Base-by-base conservation (phyloP, 1,139 yeast genomes). In the Debaryomyces udenii region DNA sequence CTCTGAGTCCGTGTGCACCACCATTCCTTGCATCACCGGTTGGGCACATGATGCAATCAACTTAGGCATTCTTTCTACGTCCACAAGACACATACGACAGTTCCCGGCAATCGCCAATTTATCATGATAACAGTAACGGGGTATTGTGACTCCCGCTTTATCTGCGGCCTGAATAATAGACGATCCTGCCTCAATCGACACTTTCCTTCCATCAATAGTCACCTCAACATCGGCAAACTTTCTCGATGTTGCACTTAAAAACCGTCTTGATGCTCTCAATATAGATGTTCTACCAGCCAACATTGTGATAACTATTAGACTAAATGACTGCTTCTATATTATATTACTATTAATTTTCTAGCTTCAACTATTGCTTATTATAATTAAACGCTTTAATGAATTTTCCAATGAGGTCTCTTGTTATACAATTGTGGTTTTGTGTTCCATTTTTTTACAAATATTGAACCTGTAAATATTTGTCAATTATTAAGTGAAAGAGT, bases 51-150 rank as follows among this genome's bases (percentile, higher is more conserved):
- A 86, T 5, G 96, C 96, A 51, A 87, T 87, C 59, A 90, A 83
- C 66, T 88, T 88, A 42, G 96, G 96, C 60, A 93, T 89, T 62
- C 87, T 81, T 66, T 88, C 96, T 42, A 88, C 87, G 57, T 88
- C 96, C 39, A 88, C 96, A 38, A 88, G 78, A 65, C 96, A 88
- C 96, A 88, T 88, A 68, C 96, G 84, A 66, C 96, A 88, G 69
- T 87, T 88, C 62, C 96, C 96, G n/a, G 96, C 96, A 61, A 88
- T 79, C 31, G 95, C 93, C 53, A 88, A 77, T 66, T 88, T 87
- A 57, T 88, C 96, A 66, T 88, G 96, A 73, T 86, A 88, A 69
- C 96, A 88, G 72, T 88, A 88, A 55, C 96, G 80, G 35, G 96
- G 96, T 40, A 88, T 83, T 40, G 83, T 76, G 35, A 87, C 93